A percentile compares a stretch with the other conserved stretches of the same genome.
phyloP scores from a whole-genome alignment of 2,329 filamentous ascomycete genomes.

The Penicillium capsulatum region DNA sequence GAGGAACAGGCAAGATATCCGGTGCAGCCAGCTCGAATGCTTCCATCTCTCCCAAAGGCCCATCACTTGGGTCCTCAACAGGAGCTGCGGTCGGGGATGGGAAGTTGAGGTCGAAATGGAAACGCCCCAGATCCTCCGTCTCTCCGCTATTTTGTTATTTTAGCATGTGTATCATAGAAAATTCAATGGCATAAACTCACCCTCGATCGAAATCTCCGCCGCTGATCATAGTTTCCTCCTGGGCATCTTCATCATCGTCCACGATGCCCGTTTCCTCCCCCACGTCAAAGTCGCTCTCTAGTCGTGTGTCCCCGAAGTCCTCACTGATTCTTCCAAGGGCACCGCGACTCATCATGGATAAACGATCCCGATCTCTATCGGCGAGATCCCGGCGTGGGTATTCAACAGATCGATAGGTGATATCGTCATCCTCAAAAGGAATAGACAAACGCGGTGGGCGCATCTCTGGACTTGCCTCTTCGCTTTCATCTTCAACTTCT shows the following conservation, averaged over 20 bases:
- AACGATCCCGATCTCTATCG: slow-evolving; percentile 34
- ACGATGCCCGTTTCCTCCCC: slow-evolving; percentile 39
- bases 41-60: slow-evolving; percentile 33
- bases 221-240: slow-evolving; percentile 36
- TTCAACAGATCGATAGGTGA: slow-evolving; percentile 42
- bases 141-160: slow-evolving; percentile 36
- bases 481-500: slow-evolving; percentile 42
- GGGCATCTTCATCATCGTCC: slow-evolving; percentile 33
- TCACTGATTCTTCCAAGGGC: slow-evolving; percentile 45
- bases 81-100: slow-evolving; percentile 34
- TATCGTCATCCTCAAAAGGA: slow-evolving; percentile 45
- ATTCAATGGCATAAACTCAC: slow-evolving; percentile 23
- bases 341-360: slow-evolving; percentile 44
- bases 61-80: slow-evolving; percentile 30
- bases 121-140: slow-evolving; percentile 42
- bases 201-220: slow-evolving; percentile 39
- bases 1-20: slow-evolving; percentile 25
- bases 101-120: slow-evolving; percentile 41
- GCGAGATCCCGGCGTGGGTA: slow-evolving; percentile 39
- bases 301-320: slow-evolving; percentile 47
- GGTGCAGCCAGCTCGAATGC: slow-evolving; percentile 32
- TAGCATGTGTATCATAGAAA: slow-evolving; percentile 19
- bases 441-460: slow-evolving; percentile 39
- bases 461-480: slow-evolving; percentile 40
- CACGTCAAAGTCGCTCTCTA: slow-evolving; percentile 42